Percentiles rank a stretch among this genome's conserved stretches.
Conservation (phyloP, 176 grass and related monocot genomes). For the Secale cereale region DNA sequence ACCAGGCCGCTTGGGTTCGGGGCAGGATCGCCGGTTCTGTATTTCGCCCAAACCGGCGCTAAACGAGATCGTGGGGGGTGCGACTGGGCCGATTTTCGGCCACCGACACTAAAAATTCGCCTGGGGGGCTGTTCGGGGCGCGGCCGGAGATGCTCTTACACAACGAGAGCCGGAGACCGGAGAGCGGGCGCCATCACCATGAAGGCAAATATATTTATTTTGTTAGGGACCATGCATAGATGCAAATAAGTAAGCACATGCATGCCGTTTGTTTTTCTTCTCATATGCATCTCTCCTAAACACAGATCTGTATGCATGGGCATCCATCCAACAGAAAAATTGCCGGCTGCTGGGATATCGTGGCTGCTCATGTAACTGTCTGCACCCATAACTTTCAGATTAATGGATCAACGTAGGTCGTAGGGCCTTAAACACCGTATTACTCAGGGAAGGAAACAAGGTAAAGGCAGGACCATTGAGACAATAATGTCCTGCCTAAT, state of each 20-base stretch:
- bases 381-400: neutral
- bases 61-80: too few species aligned
- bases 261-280: constrained; percentile 7
- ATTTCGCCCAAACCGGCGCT: too few species aligned
- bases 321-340: neutral
- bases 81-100: too few species aligned
- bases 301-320: neutral
- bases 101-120: too few species aligned
- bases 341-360: neutral
- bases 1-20: too few species aligned
- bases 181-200: constrained; percentile 12
- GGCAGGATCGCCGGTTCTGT: too few species aligned
- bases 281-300: constrained; percentile 4
- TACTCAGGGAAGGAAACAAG: constrained; percentile 2
- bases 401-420: constrained; percentile 16
- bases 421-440: constrained; percentile 18
- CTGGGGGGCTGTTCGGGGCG: too few species aligned
- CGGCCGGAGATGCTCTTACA: too few species aligned
- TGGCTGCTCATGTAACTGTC: neutral
- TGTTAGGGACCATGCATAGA: constrained; percentile 4
- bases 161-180: neutral
- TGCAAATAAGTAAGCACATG: constrained; percentile 42
- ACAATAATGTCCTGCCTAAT: constrained; percentile 31
- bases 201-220: constrained; percentile 22
- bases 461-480: constrained; percentile 33